phyloP scores from a whole-genome alignment of 2,329 filamentous ascomycete species.

The Fusarium sp. region DNA sequence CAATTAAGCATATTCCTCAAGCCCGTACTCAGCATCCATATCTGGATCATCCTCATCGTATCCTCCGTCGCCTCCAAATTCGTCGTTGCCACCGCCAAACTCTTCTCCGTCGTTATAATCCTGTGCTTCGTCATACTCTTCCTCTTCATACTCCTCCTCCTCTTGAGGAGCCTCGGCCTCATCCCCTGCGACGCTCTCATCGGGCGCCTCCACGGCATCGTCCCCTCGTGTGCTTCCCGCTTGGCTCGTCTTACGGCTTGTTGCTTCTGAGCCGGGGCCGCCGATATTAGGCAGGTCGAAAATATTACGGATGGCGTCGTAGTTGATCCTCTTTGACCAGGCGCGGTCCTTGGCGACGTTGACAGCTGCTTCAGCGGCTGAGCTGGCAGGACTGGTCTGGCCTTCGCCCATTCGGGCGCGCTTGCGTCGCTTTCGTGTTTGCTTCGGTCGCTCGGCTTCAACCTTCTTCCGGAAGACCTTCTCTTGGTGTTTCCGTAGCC shows the following conservation, averaged over 20 bases:
- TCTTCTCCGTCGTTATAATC: constrained; percentile 50
- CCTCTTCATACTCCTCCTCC: constrained; percentile 53
- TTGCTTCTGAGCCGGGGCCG: constrained; percentile 63
- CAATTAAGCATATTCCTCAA: constrained; percentile 47
- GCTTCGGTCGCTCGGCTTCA: constrained; percentile 67
- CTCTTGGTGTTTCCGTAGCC: constrained; percentile 86
- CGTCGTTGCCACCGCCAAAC: constrained; percentile 49
- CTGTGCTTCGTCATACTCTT: constrained; percentile 52
- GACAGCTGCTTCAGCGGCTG: constrained; percentile 75
- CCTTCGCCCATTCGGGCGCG: constrained; percentile 71
- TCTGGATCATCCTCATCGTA: constrained; percentile 55
- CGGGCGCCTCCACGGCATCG: constrained; percentile 51
- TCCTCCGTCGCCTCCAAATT: constrained; percentile 48
- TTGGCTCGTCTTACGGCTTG: constrained; percentile 58
- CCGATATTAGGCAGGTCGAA: constrained; percentile 61
- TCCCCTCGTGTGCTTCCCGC: constrained; percentile 54
- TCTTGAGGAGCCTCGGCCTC: constrained; percentile 49
- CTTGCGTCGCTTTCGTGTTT: constrained; percentile 66
- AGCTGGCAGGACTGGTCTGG: constrained; percentile 73
- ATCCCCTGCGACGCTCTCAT: constrained; percentile 53
- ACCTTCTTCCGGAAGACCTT: constrained; percentile 82
- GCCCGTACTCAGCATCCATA: constrained; percentile 53
- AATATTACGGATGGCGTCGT: constrained; percentile 70
- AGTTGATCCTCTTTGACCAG: constrained; percentile 82
- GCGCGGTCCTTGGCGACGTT: constrained; percentile 75